These are phyloP conservation scores for Areca catechu DNA, from an alignment of 176 grass and related monocot species.

Conservation along the genomic window DNA sequence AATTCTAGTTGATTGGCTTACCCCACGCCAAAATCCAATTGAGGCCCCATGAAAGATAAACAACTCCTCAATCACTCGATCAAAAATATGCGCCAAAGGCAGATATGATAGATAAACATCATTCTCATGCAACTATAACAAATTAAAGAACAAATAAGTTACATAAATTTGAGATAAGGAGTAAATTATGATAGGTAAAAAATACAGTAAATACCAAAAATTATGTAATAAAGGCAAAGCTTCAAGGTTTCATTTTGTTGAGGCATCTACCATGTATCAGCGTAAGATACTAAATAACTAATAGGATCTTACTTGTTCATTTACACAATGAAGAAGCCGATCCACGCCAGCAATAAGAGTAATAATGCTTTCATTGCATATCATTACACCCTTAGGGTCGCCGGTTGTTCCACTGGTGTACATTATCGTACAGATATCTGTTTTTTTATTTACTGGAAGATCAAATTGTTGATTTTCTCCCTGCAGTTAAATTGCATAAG, in stretches of 20 bases:
- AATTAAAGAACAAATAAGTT: constrained; percentile 5
- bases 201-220: too few relatives aligned
- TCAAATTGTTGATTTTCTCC: constrained; percentile 45
- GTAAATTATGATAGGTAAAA: too few relatives aligned
- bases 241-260: too few relatives aligned
- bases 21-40: constrained; percentile 93
- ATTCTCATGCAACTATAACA: constrained; percentile 46
- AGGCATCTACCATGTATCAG: too few relatives aligned
- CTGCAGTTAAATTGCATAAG: constrained; percentile 21
- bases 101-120: constrained; percentile 97
- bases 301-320: constrained; percentile 42
- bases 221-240: too few relatives aligned
- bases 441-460: constrained; percentile 69
- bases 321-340: constrained; percentile 27
- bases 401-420: constrained; percentile 97
- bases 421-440: constrained; percentile 85
- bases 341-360: constrained; percentile 44
- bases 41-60: constrained; percentile 74
- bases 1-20: constrained; percentile 21
- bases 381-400: constrained; percentile 87
- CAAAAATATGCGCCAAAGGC: constrained; percentile 86
- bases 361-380: constrained; percentile 72
- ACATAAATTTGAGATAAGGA: too few relatives aligned
- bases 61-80: constrained; percentile 74
- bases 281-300: background rate